phyloP scores from a whole-genome alignment of 805 yeast species.

The Monosporozyma servazzii region DNA sequence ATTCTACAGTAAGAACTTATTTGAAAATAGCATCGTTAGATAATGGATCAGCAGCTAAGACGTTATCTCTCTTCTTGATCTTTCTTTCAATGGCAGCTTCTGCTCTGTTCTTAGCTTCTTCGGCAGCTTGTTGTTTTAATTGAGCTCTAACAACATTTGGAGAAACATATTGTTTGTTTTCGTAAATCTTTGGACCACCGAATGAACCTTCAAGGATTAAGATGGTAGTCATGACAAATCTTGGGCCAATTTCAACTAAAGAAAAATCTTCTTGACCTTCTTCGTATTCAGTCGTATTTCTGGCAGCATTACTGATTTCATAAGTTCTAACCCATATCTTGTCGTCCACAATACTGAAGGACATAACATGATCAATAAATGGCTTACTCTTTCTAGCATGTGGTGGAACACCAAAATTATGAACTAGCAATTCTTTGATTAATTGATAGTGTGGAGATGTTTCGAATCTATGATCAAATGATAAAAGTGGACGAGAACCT shows the following conservation, averaged over 20 bases:
- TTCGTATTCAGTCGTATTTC: conserved; percentile 44
- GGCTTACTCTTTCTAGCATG: conserved; percentile 87
- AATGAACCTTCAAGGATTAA: conserved; percentile 92
- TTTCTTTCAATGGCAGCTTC: conserved; percentile 73
- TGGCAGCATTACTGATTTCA: conserved; percentile 64
- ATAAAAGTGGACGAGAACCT: conserved; percentile 89
- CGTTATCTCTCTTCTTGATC: conserved; percentile 64
- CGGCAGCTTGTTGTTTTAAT: conserved; percentile 67
- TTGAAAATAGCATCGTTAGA: conserved; percentile 71
- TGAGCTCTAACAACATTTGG: conserved; percentile 95
- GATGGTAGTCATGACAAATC: conserved; percentile 87
- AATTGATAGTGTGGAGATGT: conserved; percentile 57
- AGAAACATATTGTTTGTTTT: conserved; percentile 91
- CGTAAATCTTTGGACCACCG: conserved; percentile 95
- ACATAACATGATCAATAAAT: conserved; percentile 88
- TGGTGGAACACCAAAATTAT: conserved; percentile 92
- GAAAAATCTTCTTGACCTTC: conserved; percentile 50
- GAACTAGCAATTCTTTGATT: conserved; percentile 74
- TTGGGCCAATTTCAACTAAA: conserved; percentile 91
- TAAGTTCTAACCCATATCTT: conserved; percentile 94
- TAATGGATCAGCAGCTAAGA: conserved; percentile 72
- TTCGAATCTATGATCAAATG: conserved; percentile 78
- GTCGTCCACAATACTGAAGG: conserved; percentile 84
- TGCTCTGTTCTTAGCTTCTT: conserved; percentile 65
- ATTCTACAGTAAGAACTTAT: conserved; percentile 10